phyloP scores from a whole-genome alignment of 2,329 filamentous ascomycete genomes.

The Aspergillus unguis region DNA sequence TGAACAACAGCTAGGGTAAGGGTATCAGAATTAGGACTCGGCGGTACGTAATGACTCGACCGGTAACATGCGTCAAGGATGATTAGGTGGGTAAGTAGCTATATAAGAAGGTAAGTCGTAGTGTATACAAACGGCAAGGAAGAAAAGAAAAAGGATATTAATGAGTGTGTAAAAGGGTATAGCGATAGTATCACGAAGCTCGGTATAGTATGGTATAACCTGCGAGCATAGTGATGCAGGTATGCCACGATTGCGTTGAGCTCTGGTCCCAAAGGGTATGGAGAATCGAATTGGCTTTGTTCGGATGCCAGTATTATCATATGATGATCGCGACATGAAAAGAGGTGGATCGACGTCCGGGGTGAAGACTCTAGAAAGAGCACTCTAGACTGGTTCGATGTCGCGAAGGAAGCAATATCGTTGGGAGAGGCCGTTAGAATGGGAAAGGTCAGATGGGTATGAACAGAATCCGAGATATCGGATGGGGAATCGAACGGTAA shows the following conservation, averaged over 20 bases:
- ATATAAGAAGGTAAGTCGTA: neutral
- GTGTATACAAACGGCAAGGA: neutral
- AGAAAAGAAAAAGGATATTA: neutral
- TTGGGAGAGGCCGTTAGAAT: neutral
- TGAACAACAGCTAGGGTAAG: neutral
- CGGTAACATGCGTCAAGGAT: neutral
- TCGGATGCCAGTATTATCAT: neutral
- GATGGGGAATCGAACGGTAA: conserved; percentile 5
- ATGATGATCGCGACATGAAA: neutral
- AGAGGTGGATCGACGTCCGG: neutral
- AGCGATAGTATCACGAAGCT: neutral
- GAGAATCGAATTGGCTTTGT: neutral
- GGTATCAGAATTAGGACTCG: conserved; percentile 10
- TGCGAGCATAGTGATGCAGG: neutral
- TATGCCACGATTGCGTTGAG: neutral
- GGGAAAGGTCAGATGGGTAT: neutral
- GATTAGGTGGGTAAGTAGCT: neutral
- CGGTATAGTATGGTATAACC: conserved; percentile 1
- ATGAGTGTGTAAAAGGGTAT: conserved; percentile 1
- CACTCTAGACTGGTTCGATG: neutral
- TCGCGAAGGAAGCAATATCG: neutral
- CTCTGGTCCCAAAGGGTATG: no score
- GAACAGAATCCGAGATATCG: conserved; percentile 1
- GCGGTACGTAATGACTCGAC: neutral
- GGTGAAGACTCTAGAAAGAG: neutral